These are phyloP conservation scores for Leccinum rimulosum DNA, from an alignment of 768 basidiomycete genomes.

Conservation along the genomic window DNA sequence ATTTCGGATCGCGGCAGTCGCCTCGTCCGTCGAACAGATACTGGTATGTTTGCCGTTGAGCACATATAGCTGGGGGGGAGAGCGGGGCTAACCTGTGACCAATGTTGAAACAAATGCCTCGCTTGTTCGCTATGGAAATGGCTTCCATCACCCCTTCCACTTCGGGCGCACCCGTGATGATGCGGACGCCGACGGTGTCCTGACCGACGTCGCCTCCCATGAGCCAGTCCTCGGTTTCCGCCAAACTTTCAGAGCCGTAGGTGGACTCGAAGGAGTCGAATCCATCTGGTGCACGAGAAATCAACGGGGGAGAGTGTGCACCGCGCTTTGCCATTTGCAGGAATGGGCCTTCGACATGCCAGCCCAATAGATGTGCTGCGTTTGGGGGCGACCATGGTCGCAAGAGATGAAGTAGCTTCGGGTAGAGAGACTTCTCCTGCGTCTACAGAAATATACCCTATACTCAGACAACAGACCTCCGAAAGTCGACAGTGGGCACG, in stretches of 20 bases:
- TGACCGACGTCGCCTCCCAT: conserved; percentile 37
- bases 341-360: conserved; percentile 92
- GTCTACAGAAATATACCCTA: conserved; percentile 44
- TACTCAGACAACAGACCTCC: neutral
- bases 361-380: conserved; percentile 78
- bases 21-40: conserved; percentile 70
- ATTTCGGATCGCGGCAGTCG: conserved; percentile 63
- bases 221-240: conserved; percentile 64
- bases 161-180: conserved; percentile 88
- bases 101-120: conserved; percentile 79
- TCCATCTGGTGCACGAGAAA: conserved; percentile 60
- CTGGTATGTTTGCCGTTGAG: conserved; percentile 35
- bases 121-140: conserved; percentile 53
- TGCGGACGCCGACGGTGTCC: conserved; percentile 56
- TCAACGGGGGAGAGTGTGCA: conserved; percentile 70
- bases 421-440: conserved; percentile 73
- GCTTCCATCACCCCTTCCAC: conserved; percentile 77
- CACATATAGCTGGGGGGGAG: neutral
- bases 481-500: conserved; percentile 18
- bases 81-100: conserved; percentile 68
- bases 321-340: conserved; percentile 80
- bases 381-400: conserved; percentile 60
- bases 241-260: conserved; percentile 68
- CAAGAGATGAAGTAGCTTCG: conserved; percentile 64
- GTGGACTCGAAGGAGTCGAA: conserved; percentile 68